These are phyloP conservation scores for Microsporum canis DNA, from an alignment of 2,329 filamentous ascomycete genomes.

Conservation along the genomic window DNA sequence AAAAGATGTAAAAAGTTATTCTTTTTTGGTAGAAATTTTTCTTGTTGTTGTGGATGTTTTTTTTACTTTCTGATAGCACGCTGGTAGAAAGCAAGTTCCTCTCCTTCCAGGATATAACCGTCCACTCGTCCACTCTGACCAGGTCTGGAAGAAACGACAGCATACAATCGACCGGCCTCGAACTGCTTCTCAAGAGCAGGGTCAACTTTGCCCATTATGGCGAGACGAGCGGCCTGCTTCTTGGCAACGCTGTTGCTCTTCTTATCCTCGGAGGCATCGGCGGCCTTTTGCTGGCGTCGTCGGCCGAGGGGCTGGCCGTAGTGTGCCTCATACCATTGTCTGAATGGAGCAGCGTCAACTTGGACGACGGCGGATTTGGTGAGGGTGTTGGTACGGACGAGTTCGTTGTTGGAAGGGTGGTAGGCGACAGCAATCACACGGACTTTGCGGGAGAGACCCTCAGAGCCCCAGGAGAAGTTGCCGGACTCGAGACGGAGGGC, in stretches of 20 bases:
- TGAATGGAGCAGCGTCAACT: slow-evolving; percentile 96
- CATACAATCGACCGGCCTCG: slow-evolving; percentile 95
- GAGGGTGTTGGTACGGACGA: slow-evolving; percentile 99
- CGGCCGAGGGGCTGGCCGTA: slow-evolving; percentile 86
- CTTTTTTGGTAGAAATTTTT: slow-evolving; percentile 16
- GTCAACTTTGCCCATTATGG: slow-evolving; percentile 85
- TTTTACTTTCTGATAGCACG: slow-evolving; percentile 96
- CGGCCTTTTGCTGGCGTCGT: slow-evolving; percentile 71
- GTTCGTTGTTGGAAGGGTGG: slow-evolving; percentile 99
- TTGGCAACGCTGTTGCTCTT: slow-evolving; percentile 93
- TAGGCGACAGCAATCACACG: slow-evolving; percentile 97
- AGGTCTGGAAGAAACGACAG: slow-evolving; percentile 82
- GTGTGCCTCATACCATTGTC: slow-evolving; percentile 99
- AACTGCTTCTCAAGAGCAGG: slow-evolving; percentile 91
- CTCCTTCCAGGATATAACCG: slow-evolving; percentile 97
- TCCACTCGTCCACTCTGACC: slow-evolving; percentile 95
- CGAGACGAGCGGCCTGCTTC: slow-evolving; percentile 86
- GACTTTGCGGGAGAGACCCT: slow-evolving; percentile 96
- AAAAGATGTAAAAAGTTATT: slow-evolving; percentile 9
- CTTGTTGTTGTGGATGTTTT: slow-evolving; percentile 6
- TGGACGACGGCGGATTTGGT: slow-evolving; percentile 98
- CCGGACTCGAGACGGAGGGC: slow-evolving; percentile 95
- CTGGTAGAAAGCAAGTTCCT: slow-evolving; percentile 99
- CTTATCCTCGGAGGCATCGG: slow-evolving; percentile 54
- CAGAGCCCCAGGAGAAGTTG: slow-evolving; percentile 99